Evolutionary conservation across 2,329 filamentous ascomycete species (phyloP), one percentile per base, ranked within the genome.

Genomic region (Clonostachys rhizophaga): DNA sequence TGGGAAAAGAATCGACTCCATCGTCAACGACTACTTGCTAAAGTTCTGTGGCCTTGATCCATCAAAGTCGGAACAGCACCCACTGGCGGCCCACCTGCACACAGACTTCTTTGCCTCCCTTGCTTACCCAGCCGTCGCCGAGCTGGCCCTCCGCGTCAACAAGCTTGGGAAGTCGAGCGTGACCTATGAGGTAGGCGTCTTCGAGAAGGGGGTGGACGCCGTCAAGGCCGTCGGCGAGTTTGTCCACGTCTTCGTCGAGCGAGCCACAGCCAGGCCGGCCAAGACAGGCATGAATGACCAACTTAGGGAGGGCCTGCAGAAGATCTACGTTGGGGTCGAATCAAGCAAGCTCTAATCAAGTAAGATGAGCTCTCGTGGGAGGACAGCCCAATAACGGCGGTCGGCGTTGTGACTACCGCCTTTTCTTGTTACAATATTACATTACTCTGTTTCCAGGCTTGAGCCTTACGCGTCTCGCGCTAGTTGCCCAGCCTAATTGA

Each of bases 21-120:
- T 95, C 49, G 83, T 95, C 62, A 97, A 96, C 66, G 79, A 86
- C 43, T 97, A 94, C 65, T 79, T 97, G 16, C 90, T 95, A 51
- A 75, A 85, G 45, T 75, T 88, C 58, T 95, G 89, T 65, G 79
- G 79, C 12, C 80, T 95, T 45, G 69, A 86, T 53, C 91, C 89
- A 5, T 78, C 80, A 9, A 79, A 77, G 6, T 87, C 86, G 4
- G 62, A 79, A 4, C 84, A 91, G 55, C 88, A 94, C 54, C 89
- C 87, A 18, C 78, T 97, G 24, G 90, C 94, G 43, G 91, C 91
- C 2, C 88, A 91, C 59, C 87, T 88, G 2, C 85, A 91, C 62
- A 91, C 86, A 59, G 86, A 95, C 69, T 96, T 89, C 67, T 89
- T 96, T 60, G 81, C 84, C 0, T 86, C 87, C 1, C 83, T 94